Percentiles rank a stretch among this genome's conserved stretches.
phyloP scores from a whole-genome alignment of 2,329 filamentous ascomycete genomes.

The Graphilbum ipis-grandicollis region DNA sequence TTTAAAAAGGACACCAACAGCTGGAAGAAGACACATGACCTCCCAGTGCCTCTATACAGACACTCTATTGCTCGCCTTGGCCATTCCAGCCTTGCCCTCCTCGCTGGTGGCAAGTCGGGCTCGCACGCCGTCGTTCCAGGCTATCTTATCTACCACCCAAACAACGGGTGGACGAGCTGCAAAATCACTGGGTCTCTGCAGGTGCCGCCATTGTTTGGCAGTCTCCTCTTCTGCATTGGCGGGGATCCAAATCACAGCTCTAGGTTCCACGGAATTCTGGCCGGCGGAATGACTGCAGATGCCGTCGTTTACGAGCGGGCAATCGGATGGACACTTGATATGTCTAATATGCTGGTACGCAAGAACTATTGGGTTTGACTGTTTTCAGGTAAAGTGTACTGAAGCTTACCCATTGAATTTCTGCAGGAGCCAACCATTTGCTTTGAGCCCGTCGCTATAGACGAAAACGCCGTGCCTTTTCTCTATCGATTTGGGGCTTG shows the following conservation, averaged over 20 bases:
- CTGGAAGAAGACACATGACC: conserved; percentile 48
- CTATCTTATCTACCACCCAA: conserved; percentile 34
- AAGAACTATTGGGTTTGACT: no score
- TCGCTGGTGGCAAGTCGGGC: conserved; percentile 44
- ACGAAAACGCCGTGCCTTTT: background rate
- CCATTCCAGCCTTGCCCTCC: conserved; percentile 31
- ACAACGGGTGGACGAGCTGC: conserved; percentile 29
- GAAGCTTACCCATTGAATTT: conserved; percentile 3
- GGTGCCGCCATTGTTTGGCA: conserved; percentile 25
- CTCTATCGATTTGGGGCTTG: conserved; percentile 7
- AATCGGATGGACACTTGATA: conserved; percentile 44
- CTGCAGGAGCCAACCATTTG: conserved; percentile 10
- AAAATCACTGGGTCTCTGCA: conserved; percentile 16
- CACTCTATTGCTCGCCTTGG: conserved; percentile 45
- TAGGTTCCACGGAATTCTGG: conserved; percentile 40
- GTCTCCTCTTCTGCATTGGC: conserved; percentile 16
- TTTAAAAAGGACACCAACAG: conserved; percentile 30
- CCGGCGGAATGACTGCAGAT: conserved; percentile 52
- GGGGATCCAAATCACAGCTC: conserved; percentile 7
- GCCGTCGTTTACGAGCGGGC: conserved; percentile 45
- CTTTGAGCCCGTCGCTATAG: background rate
- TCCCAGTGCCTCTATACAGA: conserved; percentile 59
- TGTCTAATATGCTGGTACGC: conserved; percentile 20
- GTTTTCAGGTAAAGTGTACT: no score
- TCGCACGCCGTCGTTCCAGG: conserved; percentile 28